Percentiles rank a stretch among this genome's conserved stretches.
These are phyloP conservation scores for Monilinia polystroma DNA, from an alignment of 2,329 filamentous ascomycete genomes.

Conservation along the genomic window DNA sequence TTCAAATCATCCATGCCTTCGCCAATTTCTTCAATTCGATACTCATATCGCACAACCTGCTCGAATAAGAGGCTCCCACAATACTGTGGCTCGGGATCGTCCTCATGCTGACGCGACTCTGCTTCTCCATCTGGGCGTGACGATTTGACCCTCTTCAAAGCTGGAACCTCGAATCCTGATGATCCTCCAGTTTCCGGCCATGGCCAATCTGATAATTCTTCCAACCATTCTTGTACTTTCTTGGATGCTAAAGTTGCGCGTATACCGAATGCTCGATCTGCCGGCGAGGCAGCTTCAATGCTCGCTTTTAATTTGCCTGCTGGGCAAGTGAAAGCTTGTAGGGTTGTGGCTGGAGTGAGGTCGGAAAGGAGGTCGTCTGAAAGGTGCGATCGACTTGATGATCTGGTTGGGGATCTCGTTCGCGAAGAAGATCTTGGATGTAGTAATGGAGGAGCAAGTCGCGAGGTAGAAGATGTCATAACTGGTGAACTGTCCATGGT, in stretches of 20 bases:
- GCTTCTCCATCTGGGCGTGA: slow-evolving; percentile 31
- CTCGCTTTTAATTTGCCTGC: slow-evolving; percentile 55
- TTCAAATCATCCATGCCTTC: slow-evolving; percentile 67
- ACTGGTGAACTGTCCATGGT: slow-evolving; percentile 33
- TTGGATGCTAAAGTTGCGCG: slow-evolving; percentile 69
- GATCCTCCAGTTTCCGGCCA: slow-evolving; percentile 54
- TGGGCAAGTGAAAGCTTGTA: slow-evolving; percentile 58
- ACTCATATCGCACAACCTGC: slow-evolving; percentile 67
- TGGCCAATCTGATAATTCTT: slow-evolving; percentile 63
- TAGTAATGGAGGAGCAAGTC: slow-evolving; percentile 28
- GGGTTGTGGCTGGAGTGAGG: slow-evolving; percentile 59
- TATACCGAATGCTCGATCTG: slow-evolving; percentile 70
- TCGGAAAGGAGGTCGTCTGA: slow-evolving; percentile 60
- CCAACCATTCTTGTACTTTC: slow-evolving; percentile 70
- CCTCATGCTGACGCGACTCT: slow-evolving; percentile 19
- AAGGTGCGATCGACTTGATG: slow-evolving; percentile 28
- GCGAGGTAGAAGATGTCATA: slow-evolving; percentile 30
- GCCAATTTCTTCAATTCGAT: slow-evolving; percentile 70
- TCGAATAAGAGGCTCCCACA: slow-evolving; percentile 65
- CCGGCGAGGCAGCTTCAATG: slow-evolving; percentile 60
- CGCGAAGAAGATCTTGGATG: slow-evolving; percentile 28
- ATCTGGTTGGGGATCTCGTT: slow-evolving; percentile 32
- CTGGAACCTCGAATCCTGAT: slow-evolving; percentile 54
- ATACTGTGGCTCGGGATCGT: slow-evolving; percentile 31
- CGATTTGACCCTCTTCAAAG: slow-evolving; percentile 45